A percentile compares a stretch with the other conserved stretches of the same genome.
Conservation (phyloP, 352 stramenopile genomes). For the Phytophthora fragariaefolia region DNA sequence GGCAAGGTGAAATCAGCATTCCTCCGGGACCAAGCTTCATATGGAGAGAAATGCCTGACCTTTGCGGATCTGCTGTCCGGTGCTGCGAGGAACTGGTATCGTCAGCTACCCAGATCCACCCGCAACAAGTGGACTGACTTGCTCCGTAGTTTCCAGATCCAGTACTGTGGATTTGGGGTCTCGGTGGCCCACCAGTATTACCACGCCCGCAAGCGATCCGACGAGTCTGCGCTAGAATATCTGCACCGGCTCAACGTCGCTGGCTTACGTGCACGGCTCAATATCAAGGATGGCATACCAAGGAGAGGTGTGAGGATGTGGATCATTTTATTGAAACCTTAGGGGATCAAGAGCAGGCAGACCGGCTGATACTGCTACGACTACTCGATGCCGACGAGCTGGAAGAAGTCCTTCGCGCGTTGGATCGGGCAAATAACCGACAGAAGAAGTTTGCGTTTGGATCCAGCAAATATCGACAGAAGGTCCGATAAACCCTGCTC, state of each 20-base stretch:
- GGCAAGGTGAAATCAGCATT: constrained; percentile 5
- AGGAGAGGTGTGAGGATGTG: neutral
- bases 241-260: neutral
- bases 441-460: neutral
- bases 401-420: neutral
- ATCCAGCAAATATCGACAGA: too few relatives aligned
- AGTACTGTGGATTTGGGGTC: neutral
- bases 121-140: neutral
- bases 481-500: too few relatives aligned
- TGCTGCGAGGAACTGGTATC: constrained; percentile 3
- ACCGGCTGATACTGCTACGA: neutral
- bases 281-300: neutral
- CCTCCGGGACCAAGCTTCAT: neutral
- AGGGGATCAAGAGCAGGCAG: neutral
- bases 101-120: neutral
- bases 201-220: neutral
- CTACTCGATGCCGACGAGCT: neutral
- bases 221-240: neutral
- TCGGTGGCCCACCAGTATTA: neutral
- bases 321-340: neutral
- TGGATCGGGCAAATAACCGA: neutral
- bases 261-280: neutral
- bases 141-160: neutral
- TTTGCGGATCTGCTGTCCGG: constrained; percentile 5
- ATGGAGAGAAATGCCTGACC: constrained; percentile 8